Evolutionary conservation across 306 rosid genomes (phyloP).

Genomic region (Cicer judaicum): DNA sequence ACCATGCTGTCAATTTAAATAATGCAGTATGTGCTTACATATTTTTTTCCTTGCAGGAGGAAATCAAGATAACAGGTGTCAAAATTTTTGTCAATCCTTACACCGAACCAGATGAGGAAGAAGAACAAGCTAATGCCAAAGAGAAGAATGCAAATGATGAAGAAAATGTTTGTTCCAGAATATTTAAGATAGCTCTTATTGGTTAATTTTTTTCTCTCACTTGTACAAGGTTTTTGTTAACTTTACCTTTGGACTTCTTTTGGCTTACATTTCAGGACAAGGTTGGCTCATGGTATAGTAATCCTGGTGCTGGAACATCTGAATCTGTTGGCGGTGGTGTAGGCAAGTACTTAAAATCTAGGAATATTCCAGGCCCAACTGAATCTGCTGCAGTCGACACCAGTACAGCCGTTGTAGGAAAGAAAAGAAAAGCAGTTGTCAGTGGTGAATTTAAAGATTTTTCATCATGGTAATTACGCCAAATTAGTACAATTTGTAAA

Average conservation of each 20-base stretch:
- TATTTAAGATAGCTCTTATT: conserved; percentile 26
- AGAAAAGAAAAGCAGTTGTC: conserved; percentile 73
- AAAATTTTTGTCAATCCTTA: conserved; percentile 86
- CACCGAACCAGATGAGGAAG: conserved; percentile 88
- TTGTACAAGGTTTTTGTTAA: conserved; percentile 13
- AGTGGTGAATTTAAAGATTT: conserved; percentile 73
- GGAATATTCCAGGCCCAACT: conserved; percentile 47
- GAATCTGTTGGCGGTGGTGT: conserved; percentile 67
- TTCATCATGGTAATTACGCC: conserved; percentile 69
- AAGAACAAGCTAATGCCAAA: conserved; percentile 64
- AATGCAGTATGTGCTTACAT: conserved; percentile 29
- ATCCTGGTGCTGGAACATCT: conserved; percentile 75
- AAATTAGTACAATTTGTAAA: conserved; percentile 45
- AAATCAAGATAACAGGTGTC: conserved; percentile 82
- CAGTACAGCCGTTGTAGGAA: conserved; percentile 52
- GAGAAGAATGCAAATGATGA: conserved; percentile 73
- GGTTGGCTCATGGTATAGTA: conserved; percentile 90
- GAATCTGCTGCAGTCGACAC: conserved; percentile 57
- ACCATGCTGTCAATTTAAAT: conserved; percentile 15
- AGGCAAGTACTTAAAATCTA: conserved; percentile 87
- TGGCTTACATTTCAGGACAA: conserved; percentile 64
- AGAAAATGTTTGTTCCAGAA: conserved; percentile 70
- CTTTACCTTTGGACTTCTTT: conserved; percentile 2
- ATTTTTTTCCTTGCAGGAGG: conserved; percentile 68
- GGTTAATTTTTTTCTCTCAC: background rate